These are phyloP conservation scores for Rubia peregrina DNA, from an alignment of 305 asterid genomes.

Conservation along the genomic window DNA sequence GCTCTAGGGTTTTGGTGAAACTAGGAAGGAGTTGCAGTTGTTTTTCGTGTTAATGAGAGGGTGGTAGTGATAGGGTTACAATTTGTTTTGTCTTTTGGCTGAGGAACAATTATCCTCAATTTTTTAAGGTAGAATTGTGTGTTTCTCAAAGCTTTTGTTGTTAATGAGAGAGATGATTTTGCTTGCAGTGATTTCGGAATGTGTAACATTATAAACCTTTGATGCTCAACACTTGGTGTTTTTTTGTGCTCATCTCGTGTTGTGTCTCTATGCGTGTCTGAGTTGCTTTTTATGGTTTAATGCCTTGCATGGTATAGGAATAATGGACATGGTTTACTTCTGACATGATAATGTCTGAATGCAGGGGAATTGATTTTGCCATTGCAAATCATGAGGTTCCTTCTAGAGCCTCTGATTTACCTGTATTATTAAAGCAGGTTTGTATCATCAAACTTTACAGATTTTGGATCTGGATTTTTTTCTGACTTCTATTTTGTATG, in stretches of 20 bases:
- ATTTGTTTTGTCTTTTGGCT: neutral
- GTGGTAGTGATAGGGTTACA: neutral
- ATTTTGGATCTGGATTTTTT: constrained; percentile 1
- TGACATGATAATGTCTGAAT: constrained; percentile 19
- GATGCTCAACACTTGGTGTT: neutral
- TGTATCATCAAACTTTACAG: neutral
- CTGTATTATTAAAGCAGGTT: constrained; percentile 67
- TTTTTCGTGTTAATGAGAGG: neutral
- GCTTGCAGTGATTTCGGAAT: neutral
- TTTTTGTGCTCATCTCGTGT: neutral
- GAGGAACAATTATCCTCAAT: neutral
- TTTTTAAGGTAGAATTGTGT: neutral
- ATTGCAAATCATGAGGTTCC: constrained; percentile 58
- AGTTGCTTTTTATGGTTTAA: neutral
- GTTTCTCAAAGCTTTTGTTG: neutral
- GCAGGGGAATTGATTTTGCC: constrained; percentile 81
- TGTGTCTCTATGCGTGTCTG: neutral
- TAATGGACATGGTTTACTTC: neutral
- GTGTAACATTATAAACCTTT: neutral
- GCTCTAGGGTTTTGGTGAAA: constrained; percentile 5
- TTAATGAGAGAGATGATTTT: neutral
- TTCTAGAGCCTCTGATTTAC: constrained; percentile 47
- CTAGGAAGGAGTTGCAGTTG: neutral
- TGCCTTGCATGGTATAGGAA: neutral
- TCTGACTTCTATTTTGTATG: constrained; percentile 13